Base-by-base conservation (phyloP, 2,329 filamentous ascomycete genomes). In the Venturia carpophila region DNA sequence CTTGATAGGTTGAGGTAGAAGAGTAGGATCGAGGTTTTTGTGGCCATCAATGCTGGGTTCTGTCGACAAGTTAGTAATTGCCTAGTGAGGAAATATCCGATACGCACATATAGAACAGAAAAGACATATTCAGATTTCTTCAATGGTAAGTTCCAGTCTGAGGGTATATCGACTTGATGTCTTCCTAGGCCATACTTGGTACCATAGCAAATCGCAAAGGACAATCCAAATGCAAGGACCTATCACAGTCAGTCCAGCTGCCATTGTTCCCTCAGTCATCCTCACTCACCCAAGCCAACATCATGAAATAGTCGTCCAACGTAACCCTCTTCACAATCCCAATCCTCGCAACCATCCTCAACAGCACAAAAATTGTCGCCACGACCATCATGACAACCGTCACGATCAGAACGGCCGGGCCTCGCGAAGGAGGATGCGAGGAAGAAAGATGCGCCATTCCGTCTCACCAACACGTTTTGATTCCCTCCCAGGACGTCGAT, bases 31-130 rank as follows among this genome's bases (percentile, higher is more conserved):
- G 91, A 95, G 0, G 90, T 92, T 77, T 97, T 97, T 62, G 91
- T 91, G 2, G 89, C 87, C 90, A 96, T 95, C 65, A 96, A 80
- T 3, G 90, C 88, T 15, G 92, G 92, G 72, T 96, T 95, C 87
- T 92, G 71, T n/a, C 37, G 13, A 58, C 52, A 15, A 37, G 30
- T 58, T 27, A 58, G 52, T 58, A 37, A 9, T 58, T 58, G 41
- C 67, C 62, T 61, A 13, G 43, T 63, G 17, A 58, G 62, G 49
- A 17, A 61, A 19, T 52, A 1, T 19, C 61, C 5, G 27, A 67
- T 24, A 52, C 79, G 67, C 73, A 83, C 78, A 74, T 87, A 86
- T 62, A 87, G 76, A 34, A 87, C 82, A 21, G 82, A 83, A 70
- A 87, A 86, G 61, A 78, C 80, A 76, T 86, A 87, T 70, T 83